Base-by-base conservation (phyloP, 1,284 basidiomycete species). In the Singerocomus inundabilis region DNA sequence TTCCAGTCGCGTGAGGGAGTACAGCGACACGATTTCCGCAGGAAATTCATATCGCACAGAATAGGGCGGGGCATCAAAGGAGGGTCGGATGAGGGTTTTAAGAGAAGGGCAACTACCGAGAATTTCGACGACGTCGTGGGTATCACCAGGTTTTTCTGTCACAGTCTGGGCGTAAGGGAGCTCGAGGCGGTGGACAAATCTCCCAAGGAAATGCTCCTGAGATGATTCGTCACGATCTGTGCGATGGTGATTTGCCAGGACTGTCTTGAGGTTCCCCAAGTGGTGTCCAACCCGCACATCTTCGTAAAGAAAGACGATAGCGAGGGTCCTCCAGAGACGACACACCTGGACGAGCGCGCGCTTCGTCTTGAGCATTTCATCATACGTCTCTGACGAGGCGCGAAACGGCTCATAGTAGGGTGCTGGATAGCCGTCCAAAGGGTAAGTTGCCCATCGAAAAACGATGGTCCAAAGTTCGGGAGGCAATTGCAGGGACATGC, bases 1-100 rank as follows among this genome's bases (percentile, higher is more conserved):
- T 47, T 87, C 84, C 34, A 87, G 71, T 18, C 82, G 77, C 39
- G 75, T 77, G 31, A 87, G 70, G n/a, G 76, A 76, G 10, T 72
- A 70, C 5, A 85, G 55, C 0, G 74, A 61, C 0, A 81, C 64
- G 42, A 54, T 68, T 21, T 70, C 70, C 5, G 76, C 74, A 30
- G 79, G 74, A 59, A 78, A 81, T 38, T 84, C 78, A 66, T 79
- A 85, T 26, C 66, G 70, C n/a, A 74, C 60, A 2, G 51, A 46
- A n/a, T 67, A 63, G 35, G 60, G 57, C 10, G 50, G 47, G 39
- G 56, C 57, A 34, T 61, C 50, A 32, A 48, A 58, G 63, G 54
- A 60, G 33, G 81, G 81, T 24, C 84, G 72, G 46, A 81, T 72
- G 32, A 87, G 78, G 9, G 79, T 77, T 59, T 80, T 73, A 8